These are phyloP conservation scores for Fusarium pseudograminearum DNA, from an alignment of 2,329 filamentous ascomycete species.

Conservation along the genomic window DNA sequence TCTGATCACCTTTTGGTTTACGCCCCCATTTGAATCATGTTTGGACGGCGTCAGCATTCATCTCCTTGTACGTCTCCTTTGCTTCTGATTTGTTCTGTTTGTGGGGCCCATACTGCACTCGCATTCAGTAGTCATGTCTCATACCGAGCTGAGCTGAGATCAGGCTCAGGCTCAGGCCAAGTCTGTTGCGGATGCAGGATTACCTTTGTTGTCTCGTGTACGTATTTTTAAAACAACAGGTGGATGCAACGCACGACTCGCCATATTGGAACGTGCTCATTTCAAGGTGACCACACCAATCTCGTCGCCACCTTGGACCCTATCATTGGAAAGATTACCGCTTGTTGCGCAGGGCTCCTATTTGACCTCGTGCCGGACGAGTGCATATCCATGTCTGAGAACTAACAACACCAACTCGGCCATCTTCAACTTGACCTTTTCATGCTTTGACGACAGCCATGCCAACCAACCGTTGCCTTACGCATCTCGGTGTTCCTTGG, in stretches of 20 bases:
- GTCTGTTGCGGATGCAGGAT: slow-evolving; percentile 7
- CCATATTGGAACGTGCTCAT: slow-evolving; percentile 20
- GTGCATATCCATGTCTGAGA: slow-evolving; percentile 30
- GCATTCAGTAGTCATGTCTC: slow-evolving; percentile 5
- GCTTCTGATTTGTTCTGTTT: slow-evolving; percentile 15
- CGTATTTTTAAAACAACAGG: slow-evolving; percentile 19
- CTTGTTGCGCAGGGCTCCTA: slow-evolving; percentile 1
- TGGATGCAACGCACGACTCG: slow-evolving; percentile 27
- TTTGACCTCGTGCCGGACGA: slow-evolving; percentile 1
- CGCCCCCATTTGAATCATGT: slow-evolving; percentile 14
- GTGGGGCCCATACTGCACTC: slow-evolving; percentile 19
- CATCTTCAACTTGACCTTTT: neutral
- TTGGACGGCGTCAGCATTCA: slow-evolving; percentile 30
- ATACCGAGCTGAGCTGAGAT: slow-evolving; percentile 12
- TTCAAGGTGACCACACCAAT: slow-evolving; percentile 1
- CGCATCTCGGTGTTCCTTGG: slow-evolving; percentile 20
- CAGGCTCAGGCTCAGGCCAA: neutral
- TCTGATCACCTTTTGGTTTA: slow-evolving; percentile 7
- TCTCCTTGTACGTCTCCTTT: neutral
- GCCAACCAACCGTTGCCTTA: slow-evolving; percentile 12
- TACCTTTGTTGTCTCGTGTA: slow-evolving; percentile 23
- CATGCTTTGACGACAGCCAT: neutral
- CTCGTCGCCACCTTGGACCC: neutral
- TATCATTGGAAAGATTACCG: slow-evolving; percentile 31
- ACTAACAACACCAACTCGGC: neutral